These are phyloP conservation scores for Bjerkandera adusta DNA, from an alignment of 1,284 basidiomycete species.

Conservation along the genomic window DNA sequence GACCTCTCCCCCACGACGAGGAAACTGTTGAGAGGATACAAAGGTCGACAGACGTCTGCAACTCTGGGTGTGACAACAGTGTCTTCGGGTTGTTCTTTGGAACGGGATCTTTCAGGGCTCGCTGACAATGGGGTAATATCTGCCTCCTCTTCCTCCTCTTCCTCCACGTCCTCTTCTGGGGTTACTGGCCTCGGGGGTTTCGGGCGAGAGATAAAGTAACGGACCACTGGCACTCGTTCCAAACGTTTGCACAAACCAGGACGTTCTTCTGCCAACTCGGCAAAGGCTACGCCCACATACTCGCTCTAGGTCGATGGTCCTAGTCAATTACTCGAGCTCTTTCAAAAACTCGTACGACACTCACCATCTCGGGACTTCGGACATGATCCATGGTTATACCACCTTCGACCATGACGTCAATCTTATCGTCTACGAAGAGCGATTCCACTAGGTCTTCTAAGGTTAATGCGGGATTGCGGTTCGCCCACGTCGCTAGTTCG, in stretches of 20 bases:
- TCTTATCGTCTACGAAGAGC: neutral
- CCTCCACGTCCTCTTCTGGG: neutral
- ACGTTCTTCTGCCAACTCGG: too few species aligned
- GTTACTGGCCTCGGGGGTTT: neutral
- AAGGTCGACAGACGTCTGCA: slow-evolving; percentile 1
- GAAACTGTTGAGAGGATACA: slow-evolving; percentile 8
- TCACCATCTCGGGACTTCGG: neutral
- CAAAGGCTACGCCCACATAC: slow-evolving; percentile 6
- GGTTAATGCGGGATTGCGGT: slow-evolving; percentile 33
- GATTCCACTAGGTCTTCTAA: slow-evolving; percentile 37
- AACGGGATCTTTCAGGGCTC: neutral
- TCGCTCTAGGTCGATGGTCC: neutral
- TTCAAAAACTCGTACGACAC: neutral
- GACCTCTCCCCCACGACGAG: neutral
- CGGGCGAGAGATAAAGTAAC: neutral
- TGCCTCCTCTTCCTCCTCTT: neutral
- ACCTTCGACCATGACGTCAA: too few species aligned
- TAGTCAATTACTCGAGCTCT: neutral
- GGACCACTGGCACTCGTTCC: neutral
- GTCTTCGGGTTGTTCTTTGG: neutral
- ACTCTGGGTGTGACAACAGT: slow-evolving; percentile 8
- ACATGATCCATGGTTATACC: neutral
- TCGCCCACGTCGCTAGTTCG: slow-evolving; percentile 36
- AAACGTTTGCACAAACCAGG: neutral
- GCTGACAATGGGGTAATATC: too few species aligned